These are phyloP conservation scores for Daldinia bambusicola DNA, from an alignment of 495 filamentous ascomycete species.

Conservation along the genomic window DNA sequence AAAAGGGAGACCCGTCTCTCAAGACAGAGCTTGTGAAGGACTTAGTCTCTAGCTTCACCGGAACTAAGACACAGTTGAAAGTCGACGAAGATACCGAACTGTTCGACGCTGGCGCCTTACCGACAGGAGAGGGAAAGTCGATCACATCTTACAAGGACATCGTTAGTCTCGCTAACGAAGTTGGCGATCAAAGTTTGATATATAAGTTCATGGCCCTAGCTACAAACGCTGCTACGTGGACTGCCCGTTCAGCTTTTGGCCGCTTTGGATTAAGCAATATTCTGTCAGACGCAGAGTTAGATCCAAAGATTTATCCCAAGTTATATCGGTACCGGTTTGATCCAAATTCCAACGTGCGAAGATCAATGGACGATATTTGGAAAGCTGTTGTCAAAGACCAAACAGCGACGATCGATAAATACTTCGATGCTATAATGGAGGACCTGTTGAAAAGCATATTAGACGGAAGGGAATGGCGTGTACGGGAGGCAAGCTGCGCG, in stretches of 20 bases:
- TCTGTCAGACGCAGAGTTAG: conserved; percentile 85
- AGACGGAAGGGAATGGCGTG: conserved; percentile 86
- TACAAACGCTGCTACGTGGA: conserved; percentile 94
- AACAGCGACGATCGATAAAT: conserved; percentile 71
- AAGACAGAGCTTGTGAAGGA: conserved; percentile 86
- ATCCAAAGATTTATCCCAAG: conserved; percentile 94
- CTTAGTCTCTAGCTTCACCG: conserved; percentile 87
- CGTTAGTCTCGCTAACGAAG: conserved; percentile 89
- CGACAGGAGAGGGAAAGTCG: conserved; percentile 87
- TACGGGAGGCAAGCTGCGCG: conserved; percentile 88
- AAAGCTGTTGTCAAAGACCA: conserved; percentile 88
- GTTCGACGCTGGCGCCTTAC: conserved; percentile 92
- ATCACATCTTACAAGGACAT: conserved; percentile 97
- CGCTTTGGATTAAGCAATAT: conserved; percentile 92
- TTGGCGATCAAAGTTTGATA: conserved; percentile 91
- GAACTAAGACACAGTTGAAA: conserved; percentile 74
- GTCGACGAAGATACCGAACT: conserved; percentile 90
- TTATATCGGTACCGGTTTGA: conserved; percentile 95
- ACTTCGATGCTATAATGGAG: conserved; percentile 87
- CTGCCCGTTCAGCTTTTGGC: conserved; percentile 92
- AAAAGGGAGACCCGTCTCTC: conserved; percentile 82
- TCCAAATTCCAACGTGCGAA: conserved; percentile 89
- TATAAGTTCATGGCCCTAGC: conserved; percentile 98
- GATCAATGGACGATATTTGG: conserved; percentile 98
- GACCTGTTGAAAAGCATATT: conserved; percentile 87